A percentile compares a stretch with the other conserved stretches of the same genome.
phyloP scores from a whole-genome alignment of 2,329 filamentous ascomycete species.

The Cytospora mali region DNA sequence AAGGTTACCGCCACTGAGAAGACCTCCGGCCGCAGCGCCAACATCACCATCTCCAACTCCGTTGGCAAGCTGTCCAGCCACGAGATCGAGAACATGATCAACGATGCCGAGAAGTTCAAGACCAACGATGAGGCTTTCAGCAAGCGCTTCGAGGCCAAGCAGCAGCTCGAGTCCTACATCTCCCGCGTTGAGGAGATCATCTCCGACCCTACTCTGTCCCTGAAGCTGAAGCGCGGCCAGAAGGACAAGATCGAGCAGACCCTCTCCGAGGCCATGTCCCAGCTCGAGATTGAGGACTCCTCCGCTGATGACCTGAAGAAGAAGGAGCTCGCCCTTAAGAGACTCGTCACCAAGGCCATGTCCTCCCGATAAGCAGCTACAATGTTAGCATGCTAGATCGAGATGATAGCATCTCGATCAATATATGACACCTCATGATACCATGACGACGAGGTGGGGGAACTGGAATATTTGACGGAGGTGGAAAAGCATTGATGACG shows the following conservation, averaged over 20 bases:
- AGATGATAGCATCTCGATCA: conserved; percentile 9
- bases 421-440: conserved; percentile 24
- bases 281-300: conserved; percentile 94
- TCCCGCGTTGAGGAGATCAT: conserved; percentile 98
- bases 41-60: conserved; percentile 99
- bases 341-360: conserved; percentile 98
- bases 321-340: conserved; percentile 98
- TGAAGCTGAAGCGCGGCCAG: conserved; percentile 98
- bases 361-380: conserved; percentile 72
- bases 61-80: conserved; percentile 93
- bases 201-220: conserved; percentile 90
- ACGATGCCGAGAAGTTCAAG: conserved; percentile 98
- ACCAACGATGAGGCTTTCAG: conserved; percentile 95
- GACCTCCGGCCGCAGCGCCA: conserved; percentile 94
- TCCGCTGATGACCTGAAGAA: conserved; percentile 96
- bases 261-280: conserved; percentile 94
- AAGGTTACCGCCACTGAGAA: conserved; percentile 99
- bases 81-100: conserved; percentile 99
- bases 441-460: conserved; percentile 23
- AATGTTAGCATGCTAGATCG: conserved; percentile 16
- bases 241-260: conserved; percentile 99
- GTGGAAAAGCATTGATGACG: conserved; percentile 19
- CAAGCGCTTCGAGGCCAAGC: conserved; percentile 99
- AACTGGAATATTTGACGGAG: conserved; percentile 13
- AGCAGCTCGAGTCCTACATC: conserved; percentile 99